Conservation (phyloP, 371 early-diverging fungal genomes). For the Phascolomyces articulosus region DNA sequence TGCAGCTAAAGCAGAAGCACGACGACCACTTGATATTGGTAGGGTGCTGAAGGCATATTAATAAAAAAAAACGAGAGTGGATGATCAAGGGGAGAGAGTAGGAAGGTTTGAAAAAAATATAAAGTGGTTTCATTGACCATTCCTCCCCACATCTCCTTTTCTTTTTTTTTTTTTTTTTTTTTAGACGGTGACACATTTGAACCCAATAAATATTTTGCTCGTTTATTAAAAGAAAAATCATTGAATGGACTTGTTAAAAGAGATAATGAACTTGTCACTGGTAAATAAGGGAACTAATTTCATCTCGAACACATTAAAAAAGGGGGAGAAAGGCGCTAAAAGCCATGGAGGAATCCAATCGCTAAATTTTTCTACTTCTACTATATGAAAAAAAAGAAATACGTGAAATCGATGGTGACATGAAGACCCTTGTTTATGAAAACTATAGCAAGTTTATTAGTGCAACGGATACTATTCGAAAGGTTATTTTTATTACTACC, state of each 20-base stretch:
- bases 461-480: constrained; percentile 89
- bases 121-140: no score
- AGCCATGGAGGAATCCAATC: no score
- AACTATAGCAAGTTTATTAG: constrained; percentile 95
- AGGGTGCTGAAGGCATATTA: no score
- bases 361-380: no score
- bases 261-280: constrained; percentile 77
- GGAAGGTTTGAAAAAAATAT: no score
- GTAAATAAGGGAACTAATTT: constrained; percentile 26
- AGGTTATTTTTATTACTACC: constrained; percentile 30
- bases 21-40: constrained; percentile 39
- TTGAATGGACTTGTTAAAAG: constrained; percentile 69
- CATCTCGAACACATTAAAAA: background rate
- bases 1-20: constrained; percentile 18
- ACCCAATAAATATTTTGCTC: constrained; percentile 73
- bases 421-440: constrained; percentile 96
- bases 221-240: constrained; percentile 66
- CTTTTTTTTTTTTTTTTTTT: constrained; percentile 2
- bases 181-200: constrained; percentile 74
- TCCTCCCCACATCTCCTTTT: background rate
- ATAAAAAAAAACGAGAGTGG: background rate
- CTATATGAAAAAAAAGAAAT: no score
- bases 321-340: no score
- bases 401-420: constrained; percentile 90
- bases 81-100: background rate